Conservation (phyloP, 345 rosid species). For the Rhizophora apiculata region DNA sequence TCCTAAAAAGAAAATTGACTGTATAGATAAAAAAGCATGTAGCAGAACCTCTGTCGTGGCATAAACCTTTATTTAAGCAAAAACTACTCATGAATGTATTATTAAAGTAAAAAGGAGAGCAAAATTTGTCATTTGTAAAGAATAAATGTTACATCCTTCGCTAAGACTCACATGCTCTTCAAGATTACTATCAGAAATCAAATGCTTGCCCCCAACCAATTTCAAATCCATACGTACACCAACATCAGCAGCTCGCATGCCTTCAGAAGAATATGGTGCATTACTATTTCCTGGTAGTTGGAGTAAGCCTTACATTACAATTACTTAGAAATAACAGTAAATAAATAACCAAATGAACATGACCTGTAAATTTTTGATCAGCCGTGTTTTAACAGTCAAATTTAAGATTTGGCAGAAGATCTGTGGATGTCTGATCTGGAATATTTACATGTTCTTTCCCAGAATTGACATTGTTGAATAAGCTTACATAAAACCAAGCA, state of each 20-base stretch:
- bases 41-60: not conserved
- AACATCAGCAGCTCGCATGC: slow-evolving; percentile 41
- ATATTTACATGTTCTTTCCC: too few relatives aligned
- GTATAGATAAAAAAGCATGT: not conserved
- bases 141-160: not conserved
- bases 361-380: too few relatives aligned
- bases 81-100: not conserved
- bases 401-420: too few relatives aligned
- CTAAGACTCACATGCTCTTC: slow-evolving; percentile 61
- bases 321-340: too few relatives aligned
- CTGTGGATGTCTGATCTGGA: too few relatives aligned
- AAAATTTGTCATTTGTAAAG: not conserved
- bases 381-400: too few relatives aligned
- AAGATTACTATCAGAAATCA: slow-evolving; percentile 41
- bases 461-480: too few relatives aligned
- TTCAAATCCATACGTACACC: slow-evolving; percentile 57
- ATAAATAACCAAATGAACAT: too few relatives aligned
- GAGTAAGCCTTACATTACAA: slow-evolving; percentile 10
- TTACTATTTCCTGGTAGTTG: slow-evolving; percentile 44
- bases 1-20: not conserved
- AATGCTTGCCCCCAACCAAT: slow-evolving; percentile 48
- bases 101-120: not conserved
- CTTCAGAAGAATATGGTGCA: slow-evolving; percentile 49
- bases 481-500: too few relatives aligned
- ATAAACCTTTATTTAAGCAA: slow-evolving; percentile 4